phyloP scores from a whole-genome alignment of 148 eudicot genomes.

The Rhododendron williamsianum region DNA sequence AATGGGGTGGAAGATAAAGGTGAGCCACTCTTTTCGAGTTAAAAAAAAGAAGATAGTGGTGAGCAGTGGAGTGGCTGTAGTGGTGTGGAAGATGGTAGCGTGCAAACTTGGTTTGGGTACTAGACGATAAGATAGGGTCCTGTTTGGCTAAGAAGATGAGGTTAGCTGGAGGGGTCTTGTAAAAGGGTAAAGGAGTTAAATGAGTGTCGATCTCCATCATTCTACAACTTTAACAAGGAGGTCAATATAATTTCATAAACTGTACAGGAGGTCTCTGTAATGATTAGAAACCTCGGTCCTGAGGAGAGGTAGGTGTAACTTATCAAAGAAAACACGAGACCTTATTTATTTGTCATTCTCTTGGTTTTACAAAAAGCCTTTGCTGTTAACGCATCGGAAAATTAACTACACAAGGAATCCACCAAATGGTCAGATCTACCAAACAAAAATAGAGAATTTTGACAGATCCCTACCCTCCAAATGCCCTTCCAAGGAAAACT shows the following conservation, averaged over 20 bases:
- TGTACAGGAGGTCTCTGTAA: neutral
- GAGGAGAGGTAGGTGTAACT: neutral
- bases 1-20: neutral
- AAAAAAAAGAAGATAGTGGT: neutral
- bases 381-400: neutral
- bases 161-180: neutral
- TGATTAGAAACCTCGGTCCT: neutral
- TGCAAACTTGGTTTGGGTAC: neutral
- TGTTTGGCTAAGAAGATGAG: neutral
- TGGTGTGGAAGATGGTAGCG: neutral
- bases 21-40: neutral
- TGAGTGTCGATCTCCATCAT: neutral
- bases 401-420: neutral
- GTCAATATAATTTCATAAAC: neutral
- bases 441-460: neutral
- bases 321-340: neutral
- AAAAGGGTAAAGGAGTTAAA: neutral
- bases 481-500: neutral
- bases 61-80: neutral
- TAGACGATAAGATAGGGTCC: neutral
- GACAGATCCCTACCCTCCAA: neutral
- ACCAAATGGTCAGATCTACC: neutral
- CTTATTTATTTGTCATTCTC: neutral
- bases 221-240: neutral
- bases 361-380: neutral